Conservation (phyloP, 768 basidiomycete species). For the Leccinum ochraceum region DNA sequence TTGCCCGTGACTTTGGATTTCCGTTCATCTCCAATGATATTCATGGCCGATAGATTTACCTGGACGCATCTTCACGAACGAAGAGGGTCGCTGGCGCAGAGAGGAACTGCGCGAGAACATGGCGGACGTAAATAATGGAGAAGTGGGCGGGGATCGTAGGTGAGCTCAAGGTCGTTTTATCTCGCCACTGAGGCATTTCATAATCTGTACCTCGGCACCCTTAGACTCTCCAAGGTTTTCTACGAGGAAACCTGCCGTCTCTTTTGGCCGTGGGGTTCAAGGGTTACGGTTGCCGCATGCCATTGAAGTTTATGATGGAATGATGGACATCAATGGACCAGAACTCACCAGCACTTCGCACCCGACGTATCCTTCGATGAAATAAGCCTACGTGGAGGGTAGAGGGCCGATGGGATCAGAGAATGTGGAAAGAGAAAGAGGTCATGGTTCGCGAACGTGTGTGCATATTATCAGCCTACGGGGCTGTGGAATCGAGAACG, state of each 20-base stretch:
- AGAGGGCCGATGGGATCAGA: too few species aligned
- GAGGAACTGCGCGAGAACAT: constrained; percentile 12
- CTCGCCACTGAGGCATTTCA: neutral
- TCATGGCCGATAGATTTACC: constrained; percentile 60
- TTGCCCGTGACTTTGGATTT: neutral
- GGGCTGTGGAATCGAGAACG: too few species aligned
- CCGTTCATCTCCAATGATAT: constrained; percentile 3
- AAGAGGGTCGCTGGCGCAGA: constrained; percentile 3
- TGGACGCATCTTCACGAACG: constrained; percentile 62
- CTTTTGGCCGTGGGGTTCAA: neutral
- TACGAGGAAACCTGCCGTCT: too few species aligned
- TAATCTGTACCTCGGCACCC: neutral
- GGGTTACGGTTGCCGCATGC: neutral
- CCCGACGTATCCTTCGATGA: too few species aligned
- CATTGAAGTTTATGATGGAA: neutral
- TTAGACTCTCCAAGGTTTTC: neutral
- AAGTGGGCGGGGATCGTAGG: neutral
- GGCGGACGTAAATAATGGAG: neutral
- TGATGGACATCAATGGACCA: neutral
- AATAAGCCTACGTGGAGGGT: too few species aligned
- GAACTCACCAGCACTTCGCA: neutral
- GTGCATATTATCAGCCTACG: too few species aligned
- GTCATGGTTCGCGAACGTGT: too few species aligned
- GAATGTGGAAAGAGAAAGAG: too few species aligned
- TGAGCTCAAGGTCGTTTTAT: neutral